Evolutionary conservation across 75 land plant genomes (phyloP), one percentile per base, ranked within the genome.

Genomic region (Cupressus sempervirens): DNA sequence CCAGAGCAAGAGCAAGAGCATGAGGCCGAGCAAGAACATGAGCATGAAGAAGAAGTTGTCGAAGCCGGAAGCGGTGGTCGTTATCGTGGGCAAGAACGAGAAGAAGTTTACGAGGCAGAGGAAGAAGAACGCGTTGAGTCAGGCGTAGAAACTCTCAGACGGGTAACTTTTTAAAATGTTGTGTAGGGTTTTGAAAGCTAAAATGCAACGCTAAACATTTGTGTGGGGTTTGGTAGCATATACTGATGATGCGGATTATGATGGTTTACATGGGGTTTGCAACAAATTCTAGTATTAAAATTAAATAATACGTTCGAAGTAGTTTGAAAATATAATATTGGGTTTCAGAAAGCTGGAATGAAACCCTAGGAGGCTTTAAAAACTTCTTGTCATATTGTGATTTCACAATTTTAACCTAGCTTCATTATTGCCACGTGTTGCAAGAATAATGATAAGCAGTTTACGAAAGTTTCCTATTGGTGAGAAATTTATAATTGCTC

Each of bases 111-210:
- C 23, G 81, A 79, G n/a, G 48, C 29, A 41, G 45, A 26, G 1
- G 79, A 76, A 45, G 81, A 79, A 26, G 81, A 84, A 36, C 81
- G 52, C 12, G 74, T 79, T 16, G 94, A 93, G 86, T 50, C 93
- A 32, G 92, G 91, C 38, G 96, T 93, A 48, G 89, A 90, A 53
- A 93, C 89, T 40, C 7, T 84, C 29, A 91, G 96, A 23, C 85
- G 96, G 86, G 95, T 94, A 91, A 43, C 8, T 72, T 26, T 41
- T 43, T 43, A 3, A 3, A 79, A 7, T 40, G 14, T 16, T 23
- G 15, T 45, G 29, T 75, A 10, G 62, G 46, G 29, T 12, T 65
- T 29, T 83, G 45, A 35, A 16, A 23, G 3, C 3, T n/a, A 65
- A 26, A 23, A 11, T 83, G 18, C n/a, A 13, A 26, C 52, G 12